A percentile compares a stretch with the other conserved stretches of the same genome.
Evolutionary conservation across 2,329 filamentous ascomycete species (phyloP).

Genomic region (Hymenotorrendiella dingleyae): DNA sequence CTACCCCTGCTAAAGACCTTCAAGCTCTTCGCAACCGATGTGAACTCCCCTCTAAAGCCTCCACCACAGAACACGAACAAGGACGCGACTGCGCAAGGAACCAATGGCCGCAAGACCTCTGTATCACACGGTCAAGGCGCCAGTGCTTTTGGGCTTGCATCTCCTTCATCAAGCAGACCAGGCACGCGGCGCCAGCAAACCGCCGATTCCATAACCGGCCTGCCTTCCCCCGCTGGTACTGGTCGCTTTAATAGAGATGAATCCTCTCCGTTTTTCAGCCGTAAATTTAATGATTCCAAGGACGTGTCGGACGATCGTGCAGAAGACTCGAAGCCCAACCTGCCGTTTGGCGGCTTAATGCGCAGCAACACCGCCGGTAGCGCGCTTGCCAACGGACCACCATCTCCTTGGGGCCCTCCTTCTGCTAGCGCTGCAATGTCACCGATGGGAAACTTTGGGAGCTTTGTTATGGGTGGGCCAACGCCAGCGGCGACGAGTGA

Average conservation of each 20-base stretch:
- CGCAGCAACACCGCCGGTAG: slow-evolving; percentile 50
- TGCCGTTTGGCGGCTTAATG: slow-evolving; percentile 41
- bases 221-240: slow-evolving; percentile 55
- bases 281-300: slow-evolving; percentile 48
- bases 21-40: slow-evolving; percentile 75
- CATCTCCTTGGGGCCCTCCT: slow-evolving; percentile 41
- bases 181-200: slow-evolving; percentile 79
- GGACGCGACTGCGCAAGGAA: slow-evolving; percentile 47
- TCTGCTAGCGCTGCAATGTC: slow-evolving; percentile 55
- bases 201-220: slow-evolving; percentile 56
- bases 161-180: slow-evolving; percentile 68
- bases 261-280: slow-evolving; percentile 49
- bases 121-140: slow-evolving; percentile 60
- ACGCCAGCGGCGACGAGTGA: slow-evolving; percentile 60
- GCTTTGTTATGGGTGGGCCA: slow-evolving; percentile 63
- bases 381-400: slow-evolving; percentile 36
- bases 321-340: slow-evolving; percentile 38
- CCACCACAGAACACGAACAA: slow-evolving; percentile 61
- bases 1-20: slow-evolving; percentile 23
- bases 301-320: slow-evolving; percentile 48
- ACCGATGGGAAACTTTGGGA: slow-evolving; percentile 82
- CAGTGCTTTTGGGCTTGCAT: slow-evolving; percentile 62
- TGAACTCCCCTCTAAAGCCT: slow-evolving; percentile 90
- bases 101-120: slow-evolving; percentile 74
- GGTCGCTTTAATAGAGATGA: slow-evolving; percentile 60